Evolutionary conservation across 1,284 basidiomycete genomes (phyloP).

Genomic region (Ceratobasidium sp.): DNA sequence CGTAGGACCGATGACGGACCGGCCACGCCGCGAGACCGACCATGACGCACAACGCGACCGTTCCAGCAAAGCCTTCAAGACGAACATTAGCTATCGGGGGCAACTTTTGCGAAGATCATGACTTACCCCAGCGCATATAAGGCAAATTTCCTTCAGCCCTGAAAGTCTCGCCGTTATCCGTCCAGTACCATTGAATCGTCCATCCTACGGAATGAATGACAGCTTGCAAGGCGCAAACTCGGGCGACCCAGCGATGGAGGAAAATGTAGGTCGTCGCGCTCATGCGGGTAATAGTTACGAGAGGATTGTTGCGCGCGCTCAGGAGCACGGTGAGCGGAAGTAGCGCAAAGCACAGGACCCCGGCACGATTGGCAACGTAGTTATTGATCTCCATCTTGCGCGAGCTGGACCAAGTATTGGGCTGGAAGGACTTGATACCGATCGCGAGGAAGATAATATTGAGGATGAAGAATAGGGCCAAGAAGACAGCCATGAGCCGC

Average conservation of each 20-base stretch:
- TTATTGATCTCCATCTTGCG: conserved; percentile 26
- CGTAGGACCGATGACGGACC: conserved; percentile 27
- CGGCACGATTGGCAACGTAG: conserved; percentile 24
- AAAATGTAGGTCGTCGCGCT: conserved; percentile 14
- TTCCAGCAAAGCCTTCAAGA: conserved; percentile 2
- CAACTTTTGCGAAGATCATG: not conserved
- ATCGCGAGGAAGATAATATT: conserved; percentile 12
- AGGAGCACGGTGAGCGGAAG: conserved; percentile 25
- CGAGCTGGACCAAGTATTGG: conserved; percentile 23
- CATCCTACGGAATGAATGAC: conserved; percentile 24
- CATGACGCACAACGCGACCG: conserved; percentile 28
- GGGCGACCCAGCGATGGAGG: conserved; percentile 31
- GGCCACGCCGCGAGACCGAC: conserved; percentile 24
- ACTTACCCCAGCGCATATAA: conserved; percentile 37
- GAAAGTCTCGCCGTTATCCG: conserved; percentile 3
- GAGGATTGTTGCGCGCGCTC: conserved; percentile 26
- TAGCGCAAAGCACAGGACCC: conserved; percentile 22
- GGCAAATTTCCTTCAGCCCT: conserved; percentile 20
- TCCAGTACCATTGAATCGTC: conserved; percentile 35
- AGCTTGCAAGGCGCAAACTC: conserved; percentile 29
- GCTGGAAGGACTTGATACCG: conserved; percentile 27
- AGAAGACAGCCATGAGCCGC: conserved; percentile 6
- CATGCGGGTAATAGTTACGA: conserved; percentile 22
- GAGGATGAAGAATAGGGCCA: conserved; percentile 11
- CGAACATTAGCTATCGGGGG: not conserved